phyloP scores from a whole-genome alignment of 352 stramenopile genomes.

The Paralagenidium karlingii region DNA sequence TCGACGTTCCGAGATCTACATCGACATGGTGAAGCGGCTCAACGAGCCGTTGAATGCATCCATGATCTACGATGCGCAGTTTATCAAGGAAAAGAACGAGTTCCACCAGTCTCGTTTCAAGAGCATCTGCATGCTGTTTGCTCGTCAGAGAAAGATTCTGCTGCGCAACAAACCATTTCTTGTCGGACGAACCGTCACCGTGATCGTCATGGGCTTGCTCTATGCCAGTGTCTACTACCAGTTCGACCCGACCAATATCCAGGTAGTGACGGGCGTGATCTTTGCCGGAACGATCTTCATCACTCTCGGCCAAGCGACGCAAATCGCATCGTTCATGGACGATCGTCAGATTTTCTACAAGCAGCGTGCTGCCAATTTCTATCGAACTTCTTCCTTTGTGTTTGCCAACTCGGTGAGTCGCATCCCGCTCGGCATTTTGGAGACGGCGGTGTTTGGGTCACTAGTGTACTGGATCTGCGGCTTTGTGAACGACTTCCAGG shows the following conservation, averaged over 20 bases:
- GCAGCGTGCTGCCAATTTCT: constrained; percentile 21
- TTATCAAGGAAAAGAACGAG: neutral
- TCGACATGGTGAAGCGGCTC: neutral
- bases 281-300: constrained; percentile 28
- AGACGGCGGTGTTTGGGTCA: constrained; percentile 23
- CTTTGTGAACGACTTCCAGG: constrained; percentile 19
- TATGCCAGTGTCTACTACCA: constrained; percentile 25
- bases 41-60: neutral
- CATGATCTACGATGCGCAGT: neutral
- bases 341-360: constrained; percentile 26
- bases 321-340: constrained; percentile 66
- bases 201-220: constrained; percentile 21
- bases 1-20: constrained; percentile 1
- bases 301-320: constrained; percentile 43
- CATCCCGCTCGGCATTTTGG: constrained; percentile 20
- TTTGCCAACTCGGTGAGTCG: constrained; percentile 24
- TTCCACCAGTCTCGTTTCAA: neutral
- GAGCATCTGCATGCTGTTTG: constrained; percentile 12
- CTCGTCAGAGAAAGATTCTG: constrained; percentile 41
- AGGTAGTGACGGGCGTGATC: constrained; percentile 50
- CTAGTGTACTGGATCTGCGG: constrained; percentile 64
- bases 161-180: constrained; percentile 20
- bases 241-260: constrained; percentile 14
- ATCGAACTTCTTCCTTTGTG: constrained; percentile 19
- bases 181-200: constrained; percentile 15